phyloP scores from a whole-genome alignment of 495 filamentous ascomycete genomes.

The Hyaloscypha finlandica region DNA sequence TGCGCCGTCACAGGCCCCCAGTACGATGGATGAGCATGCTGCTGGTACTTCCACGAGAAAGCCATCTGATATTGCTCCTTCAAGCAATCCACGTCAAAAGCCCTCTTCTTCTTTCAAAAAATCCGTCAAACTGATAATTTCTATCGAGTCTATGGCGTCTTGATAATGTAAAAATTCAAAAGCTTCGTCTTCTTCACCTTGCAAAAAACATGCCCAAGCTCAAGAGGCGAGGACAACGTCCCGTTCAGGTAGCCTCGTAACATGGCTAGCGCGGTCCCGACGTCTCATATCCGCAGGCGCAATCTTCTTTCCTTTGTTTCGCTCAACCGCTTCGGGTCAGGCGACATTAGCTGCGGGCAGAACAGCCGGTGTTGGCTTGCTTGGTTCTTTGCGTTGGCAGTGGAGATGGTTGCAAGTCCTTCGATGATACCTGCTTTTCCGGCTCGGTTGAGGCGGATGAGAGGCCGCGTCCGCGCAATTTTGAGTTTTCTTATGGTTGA shows the following conservation, averaged over 20 bases:
- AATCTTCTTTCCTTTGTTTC: neutral
- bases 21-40: constrained; percentile 20
- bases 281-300: neutral
- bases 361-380: neutral
- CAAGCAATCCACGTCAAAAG: neutral
- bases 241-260: neutral
- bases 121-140: neutral
- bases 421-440: neutral
- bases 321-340: neutral
- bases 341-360: neutral
- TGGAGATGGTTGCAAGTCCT: neutral
- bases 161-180: neutral
- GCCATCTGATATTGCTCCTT: neutral
- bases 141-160: too few relatives aligned
- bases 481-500: neutral
- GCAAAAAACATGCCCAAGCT: neutral
- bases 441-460: neutral
- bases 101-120: neutral
- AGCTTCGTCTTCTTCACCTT: neutral
- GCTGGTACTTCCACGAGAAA: constrained; percentile 24
- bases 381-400: neutral
- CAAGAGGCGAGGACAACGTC: neutral
- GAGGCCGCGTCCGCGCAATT: neutral
- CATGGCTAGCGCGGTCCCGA: neutral
- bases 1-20: constrained; percentile 28